Conservation (phyloP, 768 basidiomycete genomes). For the Hericium coralloides region DNA sequence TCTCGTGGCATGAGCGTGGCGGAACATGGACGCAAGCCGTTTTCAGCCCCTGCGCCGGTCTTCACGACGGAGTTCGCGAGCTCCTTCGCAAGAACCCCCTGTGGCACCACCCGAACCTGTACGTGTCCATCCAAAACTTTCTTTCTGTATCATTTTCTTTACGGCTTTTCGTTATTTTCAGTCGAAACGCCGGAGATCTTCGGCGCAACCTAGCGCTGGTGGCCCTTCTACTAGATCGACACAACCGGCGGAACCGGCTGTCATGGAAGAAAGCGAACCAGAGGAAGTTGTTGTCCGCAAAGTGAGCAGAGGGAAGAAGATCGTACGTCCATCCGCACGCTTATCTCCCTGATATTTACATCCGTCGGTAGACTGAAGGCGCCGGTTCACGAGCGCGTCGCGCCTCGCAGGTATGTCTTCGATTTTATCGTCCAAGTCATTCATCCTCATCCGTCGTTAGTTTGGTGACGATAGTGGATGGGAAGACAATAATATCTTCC, state of each 20-base stretch:
- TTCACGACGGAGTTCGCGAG: slow-evolving; percentile 56
- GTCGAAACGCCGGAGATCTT: slow-evolving; percentile 76
- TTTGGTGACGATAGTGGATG: slow-evolving; percentile 67
- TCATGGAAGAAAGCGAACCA: slow-evolving; percentile 71
- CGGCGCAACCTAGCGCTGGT: slow-evolving; percentile 64
- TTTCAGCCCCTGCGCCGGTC: slow-evolving; percentile 37
- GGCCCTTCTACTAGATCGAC: slow-evolving; percentile 29
- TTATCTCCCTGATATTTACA: neutral
- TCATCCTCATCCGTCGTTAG: slow-evolving; percentile 12
- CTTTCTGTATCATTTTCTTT: slow-evolving; percentile 7
- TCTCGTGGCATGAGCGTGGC: slow-evolving; percentile 3
- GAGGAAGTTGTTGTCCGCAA: slow-evolving; percentile 57
- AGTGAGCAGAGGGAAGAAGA: slow-evolving; percentile 51
- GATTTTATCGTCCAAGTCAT: neutral
- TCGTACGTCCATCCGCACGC: slow-evolving; percentile 26
- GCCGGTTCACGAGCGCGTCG: slow-evolving; percentile 47
- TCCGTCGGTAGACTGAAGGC: slow-evolving; percentile 32
- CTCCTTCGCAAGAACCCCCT: slow-evolving; percentile 31
- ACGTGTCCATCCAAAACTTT: slow-evolving; percentile 17
- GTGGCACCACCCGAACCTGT: slow-evolving; percentile 45
- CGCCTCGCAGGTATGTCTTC: slow-evolving; percentile 27
- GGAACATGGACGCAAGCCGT: slow-evolving; percentile 14
- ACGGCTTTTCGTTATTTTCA: slow-evolving; percentile 18
- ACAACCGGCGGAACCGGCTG: slow-evolving; percentile 31
- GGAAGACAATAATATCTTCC: slow-evolving; percentile 88